Evolutionary conservation across 1,284 basidiomycete species (phyloP), one percentile per base, ranked within the genome.

Genomic region (Cystobasidium slooffiae): DNA sequence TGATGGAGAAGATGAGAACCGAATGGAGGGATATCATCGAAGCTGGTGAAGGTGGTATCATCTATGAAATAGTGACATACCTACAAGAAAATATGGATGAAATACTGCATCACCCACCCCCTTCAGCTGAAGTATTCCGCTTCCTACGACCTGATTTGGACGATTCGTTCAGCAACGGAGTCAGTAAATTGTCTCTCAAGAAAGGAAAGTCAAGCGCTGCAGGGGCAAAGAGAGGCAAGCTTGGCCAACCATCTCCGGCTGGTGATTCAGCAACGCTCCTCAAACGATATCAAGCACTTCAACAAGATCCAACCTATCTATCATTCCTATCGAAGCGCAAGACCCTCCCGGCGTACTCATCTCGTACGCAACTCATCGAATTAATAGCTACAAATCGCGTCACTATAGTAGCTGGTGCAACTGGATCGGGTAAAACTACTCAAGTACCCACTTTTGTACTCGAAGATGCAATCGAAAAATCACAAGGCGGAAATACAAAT

Each of bases 341-440:
- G 78, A 86, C 84, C 74, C 85, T 97, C n/a, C 93, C 93, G 5
- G 90, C 92, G 1, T 95, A 90, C 83, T 81, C 86, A 37, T 86
- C 88, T 24, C 87, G 87, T 77, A 85, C 87, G 24, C 84, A 86
- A 20, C 92, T 97, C 79, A 83, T 92, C 55, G 76, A 84, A 4
- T 82, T 86, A 24, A 83, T 97, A 18, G 84, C 87, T 46, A 83
- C 80, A 3, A 88, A 88, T 77, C 86, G 90, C 56, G 91, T 91
- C 3, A 86, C 93, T 0, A 87, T 95, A 0, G 90, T 96, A 0
- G 90, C 93, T 1, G 91, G 92, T 68, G 91, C 94, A 81, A 87
- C 86, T 6, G 92, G 94, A 69, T 93, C 91, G 76, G 95, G 94
- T 44, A 97, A 97, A 82, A 94, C 92, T 1, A 92, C 91, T 0